Percentiles rank a stretch among this genome's conserved stretches.
Conservation (phyloP, 768 basidiomycete genomes). For the Macrolepiota fuliginosa region DNA sequence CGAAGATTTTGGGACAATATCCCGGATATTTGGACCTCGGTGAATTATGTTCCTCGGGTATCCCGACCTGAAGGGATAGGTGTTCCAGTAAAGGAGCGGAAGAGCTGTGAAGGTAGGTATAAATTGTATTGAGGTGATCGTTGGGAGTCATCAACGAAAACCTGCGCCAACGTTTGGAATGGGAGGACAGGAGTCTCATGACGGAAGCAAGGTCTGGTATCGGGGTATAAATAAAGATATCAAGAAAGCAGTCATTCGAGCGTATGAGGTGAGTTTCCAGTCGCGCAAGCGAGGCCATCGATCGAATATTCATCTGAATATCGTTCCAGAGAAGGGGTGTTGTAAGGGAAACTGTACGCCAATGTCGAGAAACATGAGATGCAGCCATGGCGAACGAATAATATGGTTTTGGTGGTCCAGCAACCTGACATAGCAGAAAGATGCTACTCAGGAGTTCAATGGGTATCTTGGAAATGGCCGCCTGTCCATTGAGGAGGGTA, state of each 20-base stretch:
- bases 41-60: conserved; percentile 22
- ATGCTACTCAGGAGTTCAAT: conserved; percentile 38
- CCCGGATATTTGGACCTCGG: conserved; percentile 29
- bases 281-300: conserved; percentile 21
- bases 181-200: conserved; percentile 27
- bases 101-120: conserved; percentile 23
- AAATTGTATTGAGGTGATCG: conserved; percentile 25
- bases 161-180: conserved; percentile 38
- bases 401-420: conserved; percentile 9
- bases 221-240: conserved; percentile 27
- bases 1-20: conserved; percentile 29
- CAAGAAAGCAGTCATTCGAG: conserved; percentile 34
- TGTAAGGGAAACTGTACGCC: conserved; percentile 38
- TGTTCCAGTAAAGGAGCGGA: conserved; percentile 34
- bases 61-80: conserved; percentile 35
- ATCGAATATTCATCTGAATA: conserved; percentile 30
- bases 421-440: conserved; percentile 32
- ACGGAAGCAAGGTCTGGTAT: conserved; percentile 23
- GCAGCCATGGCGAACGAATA: conserved; percentile 33
- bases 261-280: conserved; percentile 36
- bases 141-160: conserved; percentile 29
- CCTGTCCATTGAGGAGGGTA: conserved; percentile 31
- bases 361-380: conserved; percentile 44
- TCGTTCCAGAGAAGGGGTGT: conserved; percentile 45
- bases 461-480: conserved; percentile 34